Base-by-base conservation (phyloP, 2,329 filamentous ascomycete species). In the Colletotrichum zoysiae region DNA sequence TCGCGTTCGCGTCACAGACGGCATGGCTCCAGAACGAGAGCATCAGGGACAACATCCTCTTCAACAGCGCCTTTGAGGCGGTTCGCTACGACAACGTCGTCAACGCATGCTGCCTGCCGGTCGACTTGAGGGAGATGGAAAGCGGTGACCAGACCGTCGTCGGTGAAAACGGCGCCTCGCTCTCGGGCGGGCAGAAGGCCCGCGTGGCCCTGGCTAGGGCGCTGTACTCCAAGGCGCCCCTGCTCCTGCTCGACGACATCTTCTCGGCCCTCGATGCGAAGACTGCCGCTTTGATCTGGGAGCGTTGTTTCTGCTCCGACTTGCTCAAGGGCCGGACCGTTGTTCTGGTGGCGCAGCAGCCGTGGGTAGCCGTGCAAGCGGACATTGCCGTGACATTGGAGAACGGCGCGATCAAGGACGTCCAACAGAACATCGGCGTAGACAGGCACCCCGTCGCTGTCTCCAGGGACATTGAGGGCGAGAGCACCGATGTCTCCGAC, bases 211-310 rank as follows among this genome's bases (percentile, higher is more conserved):
- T 90, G 44, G 88, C 88, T 1, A 82, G 88, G 68, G 86, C 88
- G 8, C 77, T 90, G 1, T 90, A 90, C 77, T 89, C 88, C 1
- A 86, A 85, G 65, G 84, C 88, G 0, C 81, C 86, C 1, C 81
- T 89, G 2, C 79, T 90, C 30, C 80, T 90, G 0, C 83, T 90
- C 1, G 88, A 90, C 73, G 88, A 90, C 70, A 83, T 90, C 3
- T 88, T 90, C 74, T 88, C 88, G 1, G 88, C 88, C 0, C 81
- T 90, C 0, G 88, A 90, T 74, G 84, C 88, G 23, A 88, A 88
- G 74, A 90, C 89, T 0, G 85, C 86, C 1, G 85, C 86, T 20
- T 81, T 83, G 3, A 82, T 91, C 1, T 90, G 88, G 85, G 84
- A 87, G 69, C 81, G 85, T 66, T 89, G 86, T 74, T 90, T 91